phyloP scores from a whole-genome alignment of 495 filamentous ascomycete species.

The Rostrohypoxylon terebratum region DNA sequence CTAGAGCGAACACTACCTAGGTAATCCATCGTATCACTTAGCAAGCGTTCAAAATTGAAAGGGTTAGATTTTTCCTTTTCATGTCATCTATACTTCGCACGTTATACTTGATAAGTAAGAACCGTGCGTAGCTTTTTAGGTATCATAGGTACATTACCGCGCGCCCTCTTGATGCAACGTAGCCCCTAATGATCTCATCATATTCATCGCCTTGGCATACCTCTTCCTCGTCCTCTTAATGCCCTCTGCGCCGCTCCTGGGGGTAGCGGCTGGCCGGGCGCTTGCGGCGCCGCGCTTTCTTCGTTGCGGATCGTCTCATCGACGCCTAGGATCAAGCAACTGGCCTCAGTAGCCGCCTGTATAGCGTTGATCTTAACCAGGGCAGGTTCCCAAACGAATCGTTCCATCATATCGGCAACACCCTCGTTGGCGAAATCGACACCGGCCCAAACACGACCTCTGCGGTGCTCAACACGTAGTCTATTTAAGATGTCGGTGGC shows the following conservation, averaged over 20 bases:
- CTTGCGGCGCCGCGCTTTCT: conserved; percentile 84
- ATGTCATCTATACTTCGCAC: conserved; percentile 31
- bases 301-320: conserved; percentile 99
- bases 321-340: conserved; percentile 93
- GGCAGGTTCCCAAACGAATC: conserved; percentile 96
- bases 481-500: conserved; percentile 97
- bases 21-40: background rate
- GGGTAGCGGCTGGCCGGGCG: conserved; percentile 79
- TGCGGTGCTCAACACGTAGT: conserved; percentile 92
- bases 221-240: conserved; percentile 83
- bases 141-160: conserved; percentile 37
- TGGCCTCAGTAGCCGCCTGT: conserved; percentile 93
- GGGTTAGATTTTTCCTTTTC: conserved; percentile 35
- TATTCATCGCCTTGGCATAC: conserved; percentile 85
- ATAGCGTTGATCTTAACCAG: conserved; percentile 98
- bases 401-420: conserved; percentile 89
- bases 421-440: conserved; percentile 95
- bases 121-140: conserved; percentile 28
- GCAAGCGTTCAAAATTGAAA: conserved; percentile 22
- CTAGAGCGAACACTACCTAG: too few species aligned
- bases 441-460: conserved; percentile 91
- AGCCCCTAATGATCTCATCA: background rate
- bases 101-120: conserved; percentile 21
- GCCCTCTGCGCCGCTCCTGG: conserved; percentile 94
- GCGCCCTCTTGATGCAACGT: conserved; percentile 14